Conservation (phyloP, 176 grass and related monocot species). For the Saccharum spontaneum region DNA sequence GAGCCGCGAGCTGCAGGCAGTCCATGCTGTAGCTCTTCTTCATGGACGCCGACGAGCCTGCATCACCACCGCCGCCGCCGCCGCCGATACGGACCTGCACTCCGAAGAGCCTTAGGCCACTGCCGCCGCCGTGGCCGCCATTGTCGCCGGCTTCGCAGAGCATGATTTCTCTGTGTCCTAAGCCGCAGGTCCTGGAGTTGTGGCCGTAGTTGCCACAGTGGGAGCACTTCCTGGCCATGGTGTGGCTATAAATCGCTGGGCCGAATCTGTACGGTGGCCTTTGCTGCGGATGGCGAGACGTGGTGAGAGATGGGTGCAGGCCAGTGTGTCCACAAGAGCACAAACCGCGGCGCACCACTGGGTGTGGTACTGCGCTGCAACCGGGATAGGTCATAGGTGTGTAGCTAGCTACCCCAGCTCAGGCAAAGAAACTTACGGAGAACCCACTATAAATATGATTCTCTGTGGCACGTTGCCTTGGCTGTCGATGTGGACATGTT, state of each 20-base stretch:
- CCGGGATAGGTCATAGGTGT: not conserved
- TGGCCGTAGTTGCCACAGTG: conserved; percentile 73
- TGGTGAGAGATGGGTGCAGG: conserved; percentile 44
- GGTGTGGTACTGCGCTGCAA: not conserved
- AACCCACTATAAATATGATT: conserved; percentile 42
- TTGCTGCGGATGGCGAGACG: conserved; percentile 38
- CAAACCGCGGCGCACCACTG: conserved; percentile 1
- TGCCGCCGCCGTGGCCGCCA: not conserved
- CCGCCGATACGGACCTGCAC: conserved; percentile 67
- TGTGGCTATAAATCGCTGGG: conserved; percentile 50
- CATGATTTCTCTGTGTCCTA: conserved; percentile 35
- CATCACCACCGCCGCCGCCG: not conserved
- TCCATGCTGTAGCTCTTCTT: conserved; percentile 83
- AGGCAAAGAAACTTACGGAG: conserved; percentile 25
- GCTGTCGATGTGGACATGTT: conserved; percentile 29
- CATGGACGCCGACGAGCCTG: conserved; percentile 32
- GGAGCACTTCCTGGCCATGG: conserved; percentile 75
- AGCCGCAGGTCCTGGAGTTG: conserved; percentile 61
- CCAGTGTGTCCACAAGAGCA: conserved; percentile 42
- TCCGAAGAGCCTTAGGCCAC: conserved; percentile 73
- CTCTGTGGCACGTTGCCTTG: not conserved
- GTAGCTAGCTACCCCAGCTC: not conserved
- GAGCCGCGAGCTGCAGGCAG: conserved; percentile 53
- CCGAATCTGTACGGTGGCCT: conserved; percentile 34
- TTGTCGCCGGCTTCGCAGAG: conserved; percentile 21